Evolutionary conservation across 352 stramenopile genomes (phyloP).

Genomic region (Globisporangium polare): DNA sequence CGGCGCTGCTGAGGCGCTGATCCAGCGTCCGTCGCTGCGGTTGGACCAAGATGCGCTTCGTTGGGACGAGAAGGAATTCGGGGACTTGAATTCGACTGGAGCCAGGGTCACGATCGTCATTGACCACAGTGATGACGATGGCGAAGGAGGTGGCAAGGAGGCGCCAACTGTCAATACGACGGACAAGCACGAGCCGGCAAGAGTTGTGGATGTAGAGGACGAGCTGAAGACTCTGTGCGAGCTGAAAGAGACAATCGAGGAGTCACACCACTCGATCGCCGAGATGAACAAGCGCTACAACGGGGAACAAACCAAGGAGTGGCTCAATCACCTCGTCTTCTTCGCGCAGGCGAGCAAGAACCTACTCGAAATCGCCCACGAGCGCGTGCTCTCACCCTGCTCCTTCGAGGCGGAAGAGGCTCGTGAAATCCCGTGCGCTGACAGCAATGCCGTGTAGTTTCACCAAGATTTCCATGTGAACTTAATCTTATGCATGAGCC

Average conservation of each 20-base stretch:
- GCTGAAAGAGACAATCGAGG: constrained; percentile 1
- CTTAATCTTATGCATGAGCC: too few species aligned
- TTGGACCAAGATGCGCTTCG: not conserved
- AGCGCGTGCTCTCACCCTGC: not conserved
- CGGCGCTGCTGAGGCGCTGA: constrained; percentile 35
- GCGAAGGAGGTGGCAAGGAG: not conserved
- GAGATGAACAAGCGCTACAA: constrained; percentile 8
- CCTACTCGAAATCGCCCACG: constrained; percentile 3
- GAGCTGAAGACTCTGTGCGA: constrained; percentile 1
- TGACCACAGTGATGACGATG: not conserved
- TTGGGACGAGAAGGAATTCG: not conserved
- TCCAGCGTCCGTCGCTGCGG: constrained; percentile 36
- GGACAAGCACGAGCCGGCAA: not conserved
- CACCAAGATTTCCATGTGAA: not conserved
- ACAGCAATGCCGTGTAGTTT: not conserved
- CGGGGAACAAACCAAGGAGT: constrained; percentile 7
- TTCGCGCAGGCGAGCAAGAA: constrained; percentile 19
- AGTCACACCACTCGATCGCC: not conserved
- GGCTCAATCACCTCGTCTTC: constrained; percentile 10
- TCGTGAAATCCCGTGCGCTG: not conserved
- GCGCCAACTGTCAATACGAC: not conserved
- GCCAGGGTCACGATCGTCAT: not conserved
- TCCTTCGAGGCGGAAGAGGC: not conserved
- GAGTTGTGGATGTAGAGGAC: not conserved
- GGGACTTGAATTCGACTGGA: not conserved